Conservation (phyloP, 228 moss, liverwort and hornwort species). For the Sphagnum magellanicum region DNA sequence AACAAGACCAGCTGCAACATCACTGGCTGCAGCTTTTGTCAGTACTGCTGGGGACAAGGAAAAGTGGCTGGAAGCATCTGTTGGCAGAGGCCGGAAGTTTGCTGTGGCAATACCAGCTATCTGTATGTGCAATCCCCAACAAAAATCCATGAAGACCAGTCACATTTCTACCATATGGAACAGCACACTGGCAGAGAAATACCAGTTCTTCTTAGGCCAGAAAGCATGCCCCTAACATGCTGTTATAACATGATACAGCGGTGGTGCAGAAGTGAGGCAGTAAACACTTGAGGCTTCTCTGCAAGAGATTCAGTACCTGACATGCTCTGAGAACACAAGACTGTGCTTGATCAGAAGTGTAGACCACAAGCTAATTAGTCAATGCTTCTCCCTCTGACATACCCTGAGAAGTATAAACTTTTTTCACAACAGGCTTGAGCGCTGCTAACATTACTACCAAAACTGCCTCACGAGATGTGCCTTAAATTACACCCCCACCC, state of each 20-base stretch:
- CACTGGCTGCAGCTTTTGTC: slow-evolving; percentile 37
- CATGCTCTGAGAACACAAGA: slow-evolving; percentile 62
- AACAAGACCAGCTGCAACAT: slow-evolving; percentile 53
- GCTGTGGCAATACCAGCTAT: slow-evolving; percentile 52
- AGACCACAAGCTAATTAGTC: slow-evolving; percentile 39
- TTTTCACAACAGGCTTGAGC: slow-evolving; percentile 40
- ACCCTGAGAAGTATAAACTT: slow-evolving; percentile 21
- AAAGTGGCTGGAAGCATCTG: slow-evolving; percentile 48
- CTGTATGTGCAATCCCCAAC: slow-evolving; percentile 10
- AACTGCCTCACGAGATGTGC: slow-evolving; percentile 76
- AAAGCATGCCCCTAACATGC: background rate
- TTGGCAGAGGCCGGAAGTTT: slow-evolving; percentile 51
- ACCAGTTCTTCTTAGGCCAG: background rate
- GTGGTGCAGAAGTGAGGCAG: background rate
- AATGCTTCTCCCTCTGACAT: slow-evolving; percentile 45
- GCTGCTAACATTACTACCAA: slow-evolving; percentile 68
- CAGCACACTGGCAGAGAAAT: no score
- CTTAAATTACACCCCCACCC: slow-evolving; percentile 87
- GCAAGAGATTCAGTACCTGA: slow-evolving; percentile 27
- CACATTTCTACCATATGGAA: no score
- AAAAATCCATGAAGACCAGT: background rate
- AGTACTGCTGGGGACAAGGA: slow-evolving; percentile 46
- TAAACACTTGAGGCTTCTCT: background rate
- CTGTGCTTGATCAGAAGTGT: slow-evolving; percentile 78
- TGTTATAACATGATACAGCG: background rate